Conservation (phyloP, 441 rosid species). For the Viola pubescens region DNA sequence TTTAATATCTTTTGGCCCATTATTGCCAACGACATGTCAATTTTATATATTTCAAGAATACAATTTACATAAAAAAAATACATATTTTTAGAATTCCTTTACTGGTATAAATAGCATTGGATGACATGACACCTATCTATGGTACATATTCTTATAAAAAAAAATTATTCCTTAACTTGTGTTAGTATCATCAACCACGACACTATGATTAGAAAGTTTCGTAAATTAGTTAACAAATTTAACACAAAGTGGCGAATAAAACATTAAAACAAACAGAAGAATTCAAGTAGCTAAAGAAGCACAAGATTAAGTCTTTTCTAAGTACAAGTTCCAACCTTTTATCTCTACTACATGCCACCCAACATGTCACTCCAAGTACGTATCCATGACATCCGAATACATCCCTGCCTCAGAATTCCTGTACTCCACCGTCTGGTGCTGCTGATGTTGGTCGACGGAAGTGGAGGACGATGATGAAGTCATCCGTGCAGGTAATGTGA, state of each 20-base stretch:
- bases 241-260: slow-evolving; percentile 8
- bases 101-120: too few relatives aligned
- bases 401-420: slow-evolving; percentile 51
- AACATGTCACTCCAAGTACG: slow-evolving; percentile 55
- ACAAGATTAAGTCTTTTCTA: slow-evolving; percentile 10
- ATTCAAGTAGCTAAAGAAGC: slow-evolving; percentile 15
- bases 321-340: slow-evolving; percentile 20
- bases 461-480: slow-evolving; percentile 66
- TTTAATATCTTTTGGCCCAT: too few relatives aligned
- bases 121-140: too few relatives aligned
- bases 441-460: slow-evolving; percentile 49
- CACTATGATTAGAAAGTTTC: slow-evolving; percentile 20
- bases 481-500: slow-evolving; percentile 72
- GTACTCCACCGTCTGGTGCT: slow-evolving; percentile 35
- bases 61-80: too few relatives aligned
- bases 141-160: not conserved
- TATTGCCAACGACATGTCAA: too few relatives aligned
- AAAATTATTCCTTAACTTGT: not conserved
- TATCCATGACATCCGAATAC: slow-evolving; percentile 69
- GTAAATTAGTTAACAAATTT: slow-evolving; percentile 3
- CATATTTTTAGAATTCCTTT: too few relatives aligned
- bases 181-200: slow-evolving; percentile 24
- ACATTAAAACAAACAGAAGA: slow-evolving; percentile 17
- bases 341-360: not conserved
- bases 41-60: too few relatives aligned